Evolutionary conservation across 495 filamentous ascomycete species (phyloP).

Genomic region (Hypoxylon crocopeplum): DNA sequence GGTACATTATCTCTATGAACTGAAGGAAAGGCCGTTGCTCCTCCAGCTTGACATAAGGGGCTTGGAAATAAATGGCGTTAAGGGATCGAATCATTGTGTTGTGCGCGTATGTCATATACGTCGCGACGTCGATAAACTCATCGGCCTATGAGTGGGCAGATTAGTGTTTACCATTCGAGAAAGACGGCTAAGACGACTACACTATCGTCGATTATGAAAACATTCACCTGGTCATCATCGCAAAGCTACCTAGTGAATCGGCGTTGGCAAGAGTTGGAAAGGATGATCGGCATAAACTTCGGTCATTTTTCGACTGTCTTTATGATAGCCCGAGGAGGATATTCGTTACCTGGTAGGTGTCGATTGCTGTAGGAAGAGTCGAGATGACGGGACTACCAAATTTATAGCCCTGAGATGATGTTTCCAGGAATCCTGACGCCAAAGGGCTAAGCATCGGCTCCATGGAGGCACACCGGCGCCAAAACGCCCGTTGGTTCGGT

Average conservation of each 20-base stretch:
- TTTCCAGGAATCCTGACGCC: too few species aligned
- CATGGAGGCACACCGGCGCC: too few species aligned
- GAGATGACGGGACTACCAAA: too few species aligned
- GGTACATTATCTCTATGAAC: slow-evolving; percentile 39
- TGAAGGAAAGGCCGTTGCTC: slow-evolving; percentile 49
- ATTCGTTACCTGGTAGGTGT: too few species aligned
- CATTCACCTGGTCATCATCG: slow-evolving; percentile 5
- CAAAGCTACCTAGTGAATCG: slow-evolving; percentile 5
- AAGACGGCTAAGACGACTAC: too few species aligned
- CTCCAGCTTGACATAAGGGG: slow-evolving; percentile 40
- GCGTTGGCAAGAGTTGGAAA: slow-evolving; percentile 34
- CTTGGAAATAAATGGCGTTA: slow-evolving; percentile 60
- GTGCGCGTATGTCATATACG: slow-evolving; percentile 54
- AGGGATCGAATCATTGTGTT: slow-evolving; percentile 55
- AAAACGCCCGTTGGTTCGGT: too few species aligned
- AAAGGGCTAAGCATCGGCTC: too few species aligned
- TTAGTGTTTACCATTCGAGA: too few species aligned
- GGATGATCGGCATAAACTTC: slow-evolving; percentile 44
- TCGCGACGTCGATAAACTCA: slow-evolving; percentile 40
- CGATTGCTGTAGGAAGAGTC: too few species aligned
- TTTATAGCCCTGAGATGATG: too few species aligned
- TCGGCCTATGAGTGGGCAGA: slow-evolving; percentile 17
- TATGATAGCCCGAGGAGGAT: too few species aligned
- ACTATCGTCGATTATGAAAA: too few species aligned
- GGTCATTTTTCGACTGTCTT: slow-evolving; percentile 20